A percentile compares a stretch with the other conserved stretches of the same genome.
Evolutionary conservation across 2,329 filamentous ascomycete genomes (phyloP).

Genomic region (Penicillium sp.): DNA sequence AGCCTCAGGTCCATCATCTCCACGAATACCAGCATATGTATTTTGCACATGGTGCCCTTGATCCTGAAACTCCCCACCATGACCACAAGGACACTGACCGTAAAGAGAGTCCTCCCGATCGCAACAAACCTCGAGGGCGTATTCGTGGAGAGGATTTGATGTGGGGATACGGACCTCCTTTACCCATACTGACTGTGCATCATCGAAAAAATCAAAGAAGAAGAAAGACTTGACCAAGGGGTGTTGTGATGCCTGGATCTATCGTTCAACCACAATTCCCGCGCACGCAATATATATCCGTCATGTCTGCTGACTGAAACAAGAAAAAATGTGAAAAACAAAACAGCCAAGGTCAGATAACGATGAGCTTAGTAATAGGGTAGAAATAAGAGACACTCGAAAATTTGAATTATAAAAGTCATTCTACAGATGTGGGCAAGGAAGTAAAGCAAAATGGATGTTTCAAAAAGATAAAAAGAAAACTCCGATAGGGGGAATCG

Average conservation of each 20-base stretch:
- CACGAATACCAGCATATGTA: background rate
- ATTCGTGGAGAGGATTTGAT: background rate
- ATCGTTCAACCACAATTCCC: too few relatives aligned
- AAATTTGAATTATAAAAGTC: too few relatives aligned
- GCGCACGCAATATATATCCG: too few relatives aligned
- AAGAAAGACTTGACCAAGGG: background rate
- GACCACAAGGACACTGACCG: background rate
- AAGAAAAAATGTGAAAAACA: too few relatives aligned
- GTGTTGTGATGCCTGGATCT: background rate
- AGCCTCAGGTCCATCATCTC: background rate
- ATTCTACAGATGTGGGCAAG: too few relatives aligned
- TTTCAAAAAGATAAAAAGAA: background rate
- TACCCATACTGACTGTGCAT: background rate
- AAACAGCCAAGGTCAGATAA: too few relatives aligned
- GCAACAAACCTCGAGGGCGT: background rate
- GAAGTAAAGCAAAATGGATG: background rate
- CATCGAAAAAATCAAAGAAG: background rate
- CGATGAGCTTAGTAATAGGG: too few relatives aligned
- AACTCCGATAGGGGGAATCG: constrained; percentile 31
- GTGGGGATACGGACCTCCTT: background rate
- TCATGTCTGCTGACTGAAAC: too few relatives aligned
- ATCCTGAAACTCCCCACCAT: background rate
- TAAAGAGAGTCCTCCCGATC: background rate
- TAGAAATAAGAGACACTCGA: too few relatives aligned
- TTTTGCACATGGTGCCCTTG: background rate